Evolutionary conservation across 306 rosid genomes (phyloP).

Genomic region (Citrullus colocynthis): DNA sequence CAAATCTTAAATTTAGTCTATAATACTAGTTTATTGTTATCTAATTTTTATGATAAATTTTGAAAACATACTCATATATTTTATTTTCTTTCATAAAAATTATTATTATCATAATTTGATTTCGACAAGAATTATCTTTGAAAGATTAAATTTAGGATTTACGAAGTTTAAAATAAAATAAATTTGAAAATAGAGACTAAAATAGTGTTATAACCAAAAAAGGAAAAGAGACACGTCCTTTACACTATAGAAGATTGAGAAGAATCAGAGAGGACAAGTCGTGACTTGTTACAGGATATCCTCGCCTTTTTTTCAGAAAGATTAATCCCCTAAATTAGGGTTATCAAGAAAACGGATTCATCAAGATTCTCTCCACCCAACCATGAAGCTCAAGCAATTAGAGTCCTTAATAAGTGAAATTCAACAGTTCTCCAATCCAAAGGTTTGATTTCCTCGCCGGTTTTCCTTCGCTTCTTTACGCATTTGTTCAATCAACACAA

Average conservation of each 20-base stretch:
- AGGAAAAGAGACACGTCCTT: neutral
- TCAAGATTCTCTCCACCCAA: neutral
- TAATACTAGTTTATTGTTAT: too few relatives aligned
- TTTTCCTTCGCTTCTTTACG: neutral
- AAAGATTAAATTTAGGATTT: too few relatives aligned
- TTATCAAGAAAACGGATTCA: neutral
- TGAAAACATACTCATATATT: too few relatives aligned
- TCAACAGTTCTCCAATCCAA: constrained; percentile 70
- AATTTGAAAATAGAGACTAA: too few relatives aligned
- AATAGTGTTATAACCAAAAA: too few relatives aligned
- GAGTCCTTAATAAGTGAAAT: constrained; percentile 61
- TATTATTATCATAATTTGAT: too few relatives aligned
- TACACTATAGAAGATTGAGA: neutral
- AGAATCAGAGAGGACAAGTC: neutral
- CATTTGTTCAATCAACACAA: neutral
- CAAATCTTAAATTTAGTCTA: too few relatives aligned
- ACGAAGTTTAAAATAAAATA: too few relatives aligned
- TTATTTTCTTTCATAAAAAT: too few relatives aligned
- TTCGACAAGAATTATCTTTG: too few relatives aligned
- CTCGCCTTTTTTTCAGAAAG: neutral
- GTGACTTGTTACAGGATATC: neutral
- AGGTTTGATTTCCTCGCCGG: constrained; percentile 27
- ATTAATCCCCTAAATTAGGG: constrained; percentile 1
- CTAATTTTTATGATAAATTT: too few relatives aligned
- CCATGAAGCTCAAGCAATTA: constrained; percentile 85